A percentile compares a stretch with the other conserved stretches of the same genome.
Evolutionary conservation across 768 basidiomycete genomes (phyloP).

Genomic region (Suillus brevipes): DNA sequence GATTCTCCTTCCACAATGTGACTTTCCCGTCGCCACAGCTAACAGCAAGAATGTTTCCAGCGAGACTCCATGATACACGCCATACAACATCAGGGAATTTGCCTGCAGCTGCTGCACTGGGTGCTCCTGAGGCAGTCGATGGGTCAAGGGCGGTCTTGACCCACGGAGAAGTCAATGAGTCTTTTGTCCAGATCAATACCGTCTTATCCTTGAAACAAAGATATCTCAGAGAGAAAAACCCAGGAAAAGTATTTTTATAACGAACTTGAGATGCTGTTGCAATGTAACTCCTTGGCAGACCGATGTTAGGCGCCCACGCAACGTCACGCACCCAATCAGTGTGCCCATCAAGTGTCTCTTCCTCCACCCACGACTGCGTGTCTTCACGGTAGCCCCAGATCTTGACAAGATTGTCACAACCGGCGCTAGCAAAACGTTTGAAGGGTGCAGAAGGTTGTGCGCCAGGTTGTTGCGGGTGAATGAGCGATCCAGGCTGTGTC

Average conservation of each 20-base stretch:
- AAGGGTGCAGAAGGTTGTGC: constrained; percentile 48
- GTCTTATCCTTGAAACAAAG: constrained; percentile 61
- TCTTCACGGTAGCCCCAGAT: constrained; percentile 93
- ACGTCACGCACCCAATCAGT: constrained; percentile 98
- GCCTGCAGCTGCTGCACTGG: constrained; percentile 50
- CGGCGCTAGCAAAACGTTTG: constrained; percentile 93
- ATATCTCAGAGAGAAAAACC: not conserved
- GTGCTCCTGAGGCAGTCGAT: constrained; percentile 46
- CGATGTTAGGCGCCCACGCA: constrained; percentile 98
- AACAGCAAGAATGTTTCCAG: constrained; percentile 94
- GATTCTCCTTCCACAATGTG: constrained; percentile 96
- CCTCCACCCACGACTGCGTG: constrained; percentile 85
- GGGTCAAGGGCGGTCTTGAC: constrained; percentile 80
- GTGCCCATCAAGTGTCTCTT: constrained; percentile 89
- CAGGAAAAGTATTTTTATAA: not conserved
- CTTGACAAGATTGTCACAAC: constrained; percentile 93
- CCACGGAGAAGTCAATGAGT: constrained; percentile 73
- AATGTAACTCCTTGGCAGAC: constrained; percentile 90
- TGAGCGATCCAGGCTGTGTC: constrained; percentile 80
- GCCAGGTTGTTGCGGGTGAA: constrained; percentile 60
- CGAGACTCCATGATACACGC: constrained; percentile 98
- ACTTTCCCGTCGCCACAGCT: constrained; percentile 98
- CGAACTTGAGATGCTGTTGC: constrained; percentile 89
- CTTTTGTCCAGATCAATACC: constrained; percentile 90
- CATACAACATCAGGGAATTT: constrained; percentile 98